Percentiles rank a stretch among this genome's conserved stretches.
These are phyloP conservation scores for Hebeloma cylindrosporum DNA, from an alignment of 768 basidiomycete genomes.

Conservation along the genomic window DNA sequence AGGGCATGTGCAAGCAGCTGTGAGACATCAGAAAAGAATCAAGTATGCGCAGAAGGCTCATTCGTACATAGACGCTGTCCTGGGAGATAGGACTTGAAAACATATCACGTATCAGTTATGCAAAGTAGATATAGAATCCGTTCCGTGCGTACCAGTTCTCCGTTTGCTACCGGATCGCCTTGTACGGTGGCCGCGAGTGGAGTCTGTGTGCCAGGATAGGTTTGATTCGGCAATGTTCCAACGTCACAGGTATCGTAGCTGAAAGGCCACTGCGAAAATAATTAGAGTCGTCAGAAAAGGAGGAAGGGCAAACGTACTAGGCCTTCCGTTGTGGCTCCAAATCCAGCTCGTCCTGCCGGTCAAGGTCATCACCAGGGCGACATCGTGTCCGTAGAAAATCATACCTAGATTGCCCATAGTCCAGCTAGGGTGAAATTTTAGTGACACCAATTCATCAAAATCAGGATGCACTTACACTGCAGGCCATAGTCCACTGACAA, in stretches of 20 bases:
- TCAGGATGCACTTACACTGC: slow-evolving; percentile 29
- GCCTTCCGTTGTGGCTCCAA: slow-evolving; percentile 64
- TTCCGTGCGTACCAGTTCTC: slow-evolving; percentile 29
- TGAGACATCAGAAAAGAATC: background rate
- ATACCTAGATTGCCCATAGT: slow-evolving; percentile 49
- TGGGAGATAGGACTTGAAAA: slow-evolving; percentile 59
- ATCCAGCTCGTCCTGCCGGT: slow-evolving; percentile 55
- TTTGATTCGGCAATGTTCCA: slow-evolving; percentile 78
- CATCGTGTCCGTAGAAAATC: slow-evolving; percentile 33
- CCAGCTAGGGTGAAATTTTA: slow-evolving; percentile 27
- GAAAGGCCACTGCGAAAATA: slow-evolving; percentile 54
- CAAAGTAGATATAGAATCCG: background rate
- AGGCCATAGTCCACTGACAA: slow-evolving; percentile 38
- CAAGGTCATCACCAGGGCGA: slow-evolving; percentile 23
- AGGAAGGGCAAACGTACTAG: slow-evolving; percentile 36
- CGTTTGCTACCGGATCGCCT: slow-evolving; percentile 41
- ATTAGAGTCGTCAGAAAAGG: background rate
- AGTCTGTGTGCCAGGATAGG: slow-evolving; percentile 49
- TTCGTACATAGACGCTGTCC: slow-evolving; percentile 47
- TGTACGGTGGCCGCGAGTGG: slow-evolving; percentile 46
- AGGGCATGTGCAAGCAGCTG: slow-evolving; percentile 39
- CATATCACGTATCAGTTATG: background rate
- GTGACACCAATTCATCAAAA: background rate
- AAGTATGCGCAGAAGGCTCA: background rate
- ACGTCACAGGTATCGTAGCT: slow-evolving; percentile 75